These are phyloP conservation scores for Backusella circina DNA, from an alignment of 192 early-diverging fungal genomes.

Conservation along the genomic window DNA sequence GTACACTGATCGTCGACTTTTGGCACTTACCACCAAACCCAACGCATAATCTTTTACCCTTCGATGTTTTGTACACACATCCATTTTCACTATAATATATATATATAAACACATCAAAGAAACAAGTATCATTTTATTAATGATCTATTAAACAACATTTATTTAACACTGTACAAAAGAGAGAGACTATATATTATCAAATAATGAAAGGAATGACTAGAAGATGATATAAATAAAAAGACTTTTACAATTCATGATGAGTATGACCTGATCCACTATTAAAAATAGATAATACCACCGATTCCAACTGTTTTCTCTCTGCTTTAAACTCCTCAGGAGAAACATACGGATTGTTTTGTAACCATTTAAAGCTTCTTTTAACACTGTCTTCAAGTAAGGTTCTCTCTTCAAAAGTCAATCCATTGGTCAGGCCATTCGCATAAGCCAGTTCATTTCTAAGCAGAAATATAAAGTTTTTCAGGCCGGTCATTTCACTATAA, in stretches of 20 bases:
- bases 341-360: background rate
- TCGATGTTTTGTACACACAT: too few relatives aligned
- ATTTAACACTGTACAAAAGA: background rate
- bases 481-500: background rate
- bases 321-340: background rate
- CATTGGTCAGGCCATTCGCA: background rate
- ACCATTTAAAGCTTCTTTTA: background rate
- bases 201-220: too few relatives aligned
- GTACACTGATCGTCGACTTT: constrained; percentile 36
- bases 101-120: background rate
- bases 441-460: background rate
- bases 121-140: background rate
- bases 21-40: constrained; percentile 25
- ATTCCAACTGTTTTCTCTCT: background rate
- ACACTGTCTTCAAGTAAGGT: background rate
- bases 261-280: background rate
- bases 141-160: background rate
- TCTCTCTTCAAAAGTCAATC: background rate
- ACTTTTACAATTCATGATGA: too few relatives aligned
- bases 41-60: background rate
- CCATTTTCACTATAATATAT: background rate
- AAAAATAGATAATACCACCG: background rate
- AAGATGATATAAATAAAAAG: too few relatives aligned
- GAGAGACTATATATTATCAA: background rate
- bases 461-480: background rate